Conservation (phyloP, 2,329 filamentous ascomycete genomes). For the Penicillium nordicum region DNA sequence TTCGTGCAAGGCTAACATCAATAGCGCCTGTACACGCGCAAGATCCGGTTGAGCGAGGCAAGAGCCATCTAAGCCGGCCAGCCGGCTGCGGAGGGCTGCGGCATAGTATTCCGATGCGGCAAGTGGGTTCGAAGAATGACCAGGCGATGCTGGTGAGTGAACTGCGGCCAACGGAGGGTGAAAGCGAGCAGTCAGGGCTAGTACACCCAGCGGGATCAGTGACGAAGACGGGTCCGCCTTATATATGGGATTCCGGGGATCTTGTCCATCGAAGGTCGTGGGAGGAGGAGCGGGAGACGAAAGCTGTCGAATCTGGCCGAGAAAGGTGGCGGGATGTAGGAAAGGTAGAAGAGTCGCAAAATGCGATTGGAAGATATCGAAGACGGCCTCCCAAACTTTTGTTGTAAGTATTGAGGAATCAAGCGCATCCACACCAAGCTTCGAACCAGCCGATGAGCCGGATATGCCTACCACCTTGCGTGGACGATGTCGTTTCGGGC, state of each 20-base stretch:
- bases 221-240: constrained; percentile 42
- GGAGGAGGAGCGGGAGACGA: constrained; percentile 20
- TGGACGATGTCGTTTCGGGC: constrained; percentile 41
- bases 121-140: constrained; percentile 47
- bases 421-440: constrained; percentile 44
- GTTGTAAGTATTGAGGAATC: constrained; percentile 51
- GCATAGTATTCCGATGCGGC: constrained; percentile 56
- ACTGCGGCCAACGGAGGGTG: constrained; percentile 49
- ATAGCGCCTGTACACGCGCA: constrained; percentile 51
- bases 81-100: constrained; percentile 47
- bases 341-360: constrained; percentile 57
- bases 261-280: constrained; percentile 21
- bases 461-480: constrained; percentile 36
- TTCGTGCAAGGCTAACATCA: constrained; percentile 57
- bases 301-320: constrained; percentile 46
- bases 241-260: constrained; percentile 28
- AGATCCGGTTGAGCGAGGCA: constrained; percentile 45
- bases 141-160: constrained; percentile 46
- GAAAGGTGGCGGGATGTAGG: constrained; percentile 54
- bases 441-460: constrained; percentile 31
- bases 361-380: constrained; percentile 58
- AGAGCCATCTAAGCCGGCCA: constrained; percentile 45
- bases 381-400: constrained; percentile 56
- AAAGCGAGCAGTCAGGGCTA: constrained; percentile 56
- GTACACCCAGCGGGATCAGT: constrained; percentile 53